Conservation (phyloP, 2,329 filamentous ascomycete genomes). For the Metarhizium album region DNA sequence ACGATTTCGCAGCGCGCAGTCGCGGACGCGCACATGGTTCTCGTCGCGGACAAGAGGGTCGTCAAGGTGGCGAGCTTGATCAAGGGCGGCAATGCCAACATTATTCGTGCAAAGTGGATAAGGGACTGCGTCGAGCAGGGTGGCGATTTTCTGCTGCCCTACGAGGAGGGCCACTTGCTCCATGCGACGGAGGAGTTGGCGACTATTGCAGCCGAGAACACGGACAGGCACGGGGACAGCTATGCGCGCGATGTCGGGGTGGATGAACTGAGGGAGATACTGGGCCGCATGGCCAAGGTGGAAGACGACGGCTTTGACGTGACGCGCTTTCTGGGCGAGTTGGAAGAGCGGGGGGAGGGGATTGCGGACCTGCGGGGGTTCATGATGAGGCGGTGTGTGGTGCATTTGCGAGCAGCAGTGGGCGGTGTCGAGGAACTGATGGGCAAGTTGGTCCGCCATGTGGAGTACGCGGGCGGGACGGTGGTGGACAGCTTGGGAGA, state of each 20-base stretch:
- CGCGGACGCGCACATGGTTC: conserved; percentile 50
- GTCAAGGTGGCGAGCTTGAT: conserved; percentile 78
- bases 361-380: conserved; percentile 39
- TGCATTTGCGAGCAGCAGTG: conserved; percentile 26
- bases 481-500: conserved; percentile 38
- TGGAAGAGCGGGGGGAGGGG: conserved; percentile 45
- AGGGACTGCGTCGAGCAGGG: conserved; percentile 62
- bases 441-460: conserved; percentile 40
- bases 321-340: conserved; percentile 37
- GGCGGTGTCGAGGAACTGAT: conserved; percentile 22
- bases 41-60: conserved; percentile 68
- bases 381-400: conserved; percentile 38
- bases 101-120: conserved; percentile 74
- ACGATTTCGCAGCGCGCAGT: conserved; percentile 63
- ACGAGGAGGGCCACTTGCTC: conserved; percentile 58
- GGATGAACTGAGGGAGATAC: conserved; percentile 48
- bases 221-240: conserved; percentile 74
- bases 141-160: conserved; percentile 49
- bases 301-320: conserved; percentile 29
- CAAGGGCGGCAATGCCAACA: conserved; percentile 58
- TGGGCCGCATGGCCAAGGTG: conserved; percentile 40
- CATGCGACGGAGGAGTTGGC: conserved; percentile 48
- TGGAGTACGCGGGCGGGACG: conserved; percentile 59
- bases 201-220: conserved; percentile 45
- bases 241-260: conserved; percentile 60